phyloP scores from a whole-genome alignment of 116 monocot genomes.

The Iris pallida region DNA sequence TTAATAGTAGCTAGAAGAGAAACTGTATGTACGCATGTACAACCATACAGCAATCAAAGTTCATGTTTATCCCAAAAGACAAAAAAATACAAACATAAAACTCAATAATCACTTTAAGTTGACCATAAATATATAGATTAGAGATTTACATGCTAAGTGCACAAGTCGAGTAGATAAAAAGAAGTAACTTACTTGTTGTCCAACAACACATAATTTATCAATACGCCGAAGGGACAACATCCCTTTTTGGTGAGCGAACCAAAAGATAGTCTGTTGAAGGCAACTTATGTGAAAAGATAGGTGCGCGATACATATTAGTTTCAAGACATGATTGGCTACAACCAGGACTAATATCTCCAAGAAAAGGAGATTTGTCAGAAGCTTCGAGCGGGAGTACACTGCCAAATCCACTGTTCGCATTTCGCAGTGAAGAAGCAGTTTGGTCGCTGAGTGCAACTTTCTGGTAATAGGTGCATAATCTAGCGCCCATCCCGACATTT shows the following conservation, averaged over 20 bases:
- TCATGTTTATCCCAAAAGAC: background rate
- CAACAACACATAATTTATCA: conserved; percentile 71
- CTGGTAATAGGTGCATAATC: conserved; percentile 92
- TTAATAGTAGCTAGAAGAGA: too few species aligned
- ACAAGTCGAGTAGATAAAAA: background rate
- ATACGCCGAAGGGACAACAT: conserved; percentile 76
- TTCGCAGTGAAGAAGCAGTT: conserved; percentile 57
- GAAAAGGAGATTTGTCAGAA: conserved; percentile 87
- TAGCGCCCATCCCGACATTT: conserved; percentile 92
- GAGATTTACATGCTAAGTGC: background rate
- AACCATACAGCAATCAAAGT: too few species aligned
- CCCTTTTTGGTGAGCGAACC: conserved; percentile 90
- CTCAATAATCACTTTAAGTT: too few species aligned
- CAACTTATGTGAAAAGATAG: conserved; percentile 79
- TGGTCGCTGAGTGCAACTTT: conserved; percentile 64
- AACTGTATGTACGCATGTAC: too few species aligned
- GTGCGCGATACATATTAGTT: conserved; percentile 89
- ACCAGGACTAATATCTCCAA: conserved; percentile 80
- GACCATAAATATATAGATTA: background rate
- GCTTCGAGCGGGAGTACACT: conserved; percentile 72
- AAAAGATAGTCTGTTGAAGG: conserved; percentile 80
- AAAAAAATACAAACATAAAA: background rate
- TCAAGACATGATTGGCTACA: conserved; percentile 80
- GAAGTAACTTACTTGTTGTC: conserved; percentile 64
- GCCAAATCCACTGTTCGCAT: conserved; percentile 51